Base-by-base conservation (phyloP, 495 filamentous ascomycete genomes). In the Cudoniella acicularis region DNA sequence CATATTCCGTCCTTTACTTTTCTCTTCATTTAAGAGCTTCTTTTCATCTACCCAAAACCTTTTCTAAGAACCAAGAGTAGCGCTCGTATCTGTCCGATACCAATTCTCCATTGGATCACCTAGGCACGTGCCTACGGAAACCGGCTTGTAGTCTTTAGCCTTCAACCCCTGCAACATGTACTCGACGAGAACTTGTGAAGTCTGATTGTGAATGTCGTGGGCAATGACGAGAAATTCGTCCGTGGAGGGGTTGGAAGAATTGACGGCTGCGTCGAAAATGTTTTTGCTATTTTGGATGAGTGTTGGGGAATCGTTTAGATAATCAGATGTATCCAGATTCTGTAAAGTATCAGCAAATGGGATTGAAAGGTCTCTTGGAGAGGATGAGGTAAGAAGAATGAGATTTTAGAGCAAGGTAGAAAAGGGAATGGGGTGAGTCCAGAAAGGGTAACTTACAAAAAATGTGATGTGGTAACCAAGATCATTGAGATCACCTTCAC, bases 321-420 rank as follows among this genome's bases (percentile, higher is more conserved):
- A 95, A 59, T 92, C 90, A 16, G 85, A 81, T 0, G 90, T 95
- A 70, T 95, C 89, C 36, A 95, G 76, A 57, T 92, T n/a, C n/a
- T n/a, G n/a, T n/a, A n/a, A n/a, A n/a, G n/a, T n/a, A n/a, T n/a
- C n/a, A n/a, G n/a, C n/a, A n/a, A n/a, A n/a, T n/a, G n/a, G n/a
- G n/a, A n/a, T n/a, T n/a, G n/a, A n/a, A n/a, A n/a, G n/a, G n/a
- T n/a, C n/a, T n/a, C n/a, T n/a, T n/a, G n/a, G n/a, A n/a, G n/a
- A n/a, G n/a, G n/a, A n/a, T n/a, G n/a, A n/a, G n/a, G n/a, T n/a
- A n/a, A n/a, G n/a, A n/a, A n/a, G n/a, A n/a, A n/a, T n/a, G n/a
- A n/a, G n/a, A n/a, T n/a, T n/a, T 81, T 54, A 81, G 73, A 45
- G 83, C 75, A 67, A 92, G 88, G 60, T 92, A 92, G 6, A 89